Conservation (phyloP, 1,139 yeast genomes). For the Kurtzmaniella natalensis region DNA sequence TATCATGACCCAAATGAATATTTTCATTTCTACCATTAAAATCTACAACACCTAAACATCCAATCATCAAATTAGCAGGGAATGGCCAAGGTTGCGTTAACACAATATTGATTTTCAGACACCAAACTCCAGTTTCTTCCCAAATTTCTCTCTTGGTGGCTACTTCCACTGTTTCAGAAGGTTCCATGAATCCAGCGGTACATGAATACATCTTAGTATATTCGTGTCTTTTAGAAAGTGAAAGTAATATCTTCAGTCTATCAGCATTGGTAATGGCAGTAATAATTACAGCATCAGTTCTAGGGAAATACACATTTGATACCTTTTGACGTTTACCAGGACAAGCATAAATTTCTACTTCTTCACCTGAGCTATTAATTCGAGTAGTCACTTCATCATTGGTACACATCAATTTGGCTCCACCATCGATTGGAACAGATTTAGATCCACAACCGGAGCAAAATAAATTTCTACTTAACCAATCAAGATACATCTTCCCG, state of each 20-base stretch:
- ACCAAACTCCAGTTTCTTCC: slow-evolving; percentile 90
- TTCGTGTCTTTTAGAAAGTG: slow-evolving; percentile 55
- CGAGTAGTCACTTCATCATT: slow-evolving; percentile 25
- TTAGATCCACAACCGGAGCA: slow-evolving; percentile 87
- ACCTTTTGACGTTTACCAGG: slow-evolving; percentile 53
- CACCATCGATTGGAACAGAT: slow-evolving; percentile 72
- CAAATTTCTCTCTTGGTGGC: slow-evolving; percentile 87
- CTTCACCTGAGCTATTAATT: slow-evolving; percentile 6
- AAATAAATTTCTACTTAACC: slow-evolving; percentile 70
- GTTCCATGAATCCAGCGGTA: slow-evolving; percentile 94
- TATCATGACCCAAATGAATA: slow-evolving; percentile 75
- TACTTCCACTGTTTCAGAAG: slow-evolving; percentile 85
- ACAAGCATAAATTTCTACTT: slow-evolving; percentile 27
- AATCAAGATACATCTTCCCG: slow-evolving; percentile 80
- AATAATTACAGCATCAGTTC: slow-evolving; percentile 86
- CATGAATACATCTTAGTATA: slow-evolving; percentile 66
- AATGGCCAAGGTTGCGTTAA: slow-evolving; percentile 95
- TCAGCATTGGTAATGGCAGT: slow-evolving; percentile 68
- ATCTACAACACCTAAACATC: slow-evolving; percentile 75
- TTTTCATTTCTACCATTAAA: slow-evolving; percentile 55
- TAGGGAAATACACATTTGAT: slow-evolving; percentile 73
- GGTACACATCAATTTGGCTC: slow-evolving; percentile 70
- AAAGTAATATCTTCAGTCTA: slow-evolving; percentile 63
- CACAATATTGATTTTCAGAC: slow-evolving; percentile 54
- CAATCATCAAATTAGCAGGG: slow-evolving; percentile 91